A percentile compares a stretch with the other conserved stretches of the same genome.
These are phyloP conservation scores for Wallemia hederae DNA, from an alignment of 1,284 basidiomycete genomes.

Conservation along the genomic window DNA sequence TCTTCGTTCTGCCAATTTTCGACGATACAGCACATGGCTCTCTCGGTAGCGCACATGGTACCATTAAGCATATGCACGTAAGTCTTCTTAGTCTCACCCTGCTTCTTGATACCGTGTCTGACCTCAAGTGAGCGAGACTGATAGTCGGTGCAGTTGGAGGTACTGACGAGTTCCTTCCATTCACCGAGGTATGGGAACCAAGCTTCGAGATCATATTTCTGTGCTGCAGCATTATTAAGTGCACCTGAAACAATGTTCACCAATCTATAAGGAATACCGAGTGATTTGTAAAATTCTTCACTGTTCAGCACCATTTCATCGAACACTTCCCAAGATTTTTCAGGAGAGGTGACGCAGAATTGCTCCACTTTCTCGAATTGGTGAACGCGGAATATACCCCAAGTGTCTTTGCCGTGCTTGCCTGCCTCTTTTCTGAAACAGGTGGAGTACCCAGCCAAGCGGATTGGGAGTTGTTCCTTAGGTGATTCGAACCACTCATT, in stretches of 20 bases:
- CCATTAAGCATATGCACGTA: constrained; percentile 97
- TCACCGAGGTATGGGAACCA: constrained; percentile 96
- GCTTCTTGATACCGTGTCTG: constrained; percentile 57
- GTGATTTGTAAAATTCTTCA: constrained; percentile 83
- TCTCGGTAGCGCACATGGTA: constrained; percentile 85
- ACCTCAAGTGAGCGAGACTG: constrained; percentile 67
- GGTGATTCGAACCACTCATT: constrained; percentile 95
- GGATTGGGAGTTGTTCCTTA: constrained; percentile 61
- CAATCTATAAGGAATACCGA: constrained; percentile 67
- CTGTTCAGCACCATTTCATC: constrained; percentile 67
- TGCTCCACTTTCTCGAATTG: constrained; percentile 97
- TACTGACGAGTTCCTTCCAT: constrained; percentile 48
- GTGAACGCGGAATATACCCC: constrained; percentile 98
- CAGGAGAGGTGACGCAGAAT: constrained; percentile 82
- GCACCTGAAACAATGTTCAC: constrained; percentile 92
- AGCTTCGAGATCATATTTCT: constrained; percentile 93
- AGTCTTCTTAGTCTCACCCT: constrained; percentile 56
- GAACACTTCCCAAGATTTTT: constrained; percentile 78
- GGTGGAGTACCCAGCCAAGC: constrained; percentile 47
- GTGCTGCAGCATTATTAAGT: constrained; percentile 79
- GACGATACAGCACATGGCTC: constrained; percentile 85
- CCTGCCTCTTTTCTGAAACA: constrained; percentile 99
- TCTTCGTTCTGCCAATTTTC: constrained; percentile 83
- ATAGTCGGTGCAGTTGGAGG: constrained; percentile 21
- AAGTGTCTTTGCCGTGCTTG: constrained; percentile 85